These are phyloP conservation scores for Ligustrum vulgare DNA, from an alignment of 257 asterid species.

Conservation along the genomic window DNA sequence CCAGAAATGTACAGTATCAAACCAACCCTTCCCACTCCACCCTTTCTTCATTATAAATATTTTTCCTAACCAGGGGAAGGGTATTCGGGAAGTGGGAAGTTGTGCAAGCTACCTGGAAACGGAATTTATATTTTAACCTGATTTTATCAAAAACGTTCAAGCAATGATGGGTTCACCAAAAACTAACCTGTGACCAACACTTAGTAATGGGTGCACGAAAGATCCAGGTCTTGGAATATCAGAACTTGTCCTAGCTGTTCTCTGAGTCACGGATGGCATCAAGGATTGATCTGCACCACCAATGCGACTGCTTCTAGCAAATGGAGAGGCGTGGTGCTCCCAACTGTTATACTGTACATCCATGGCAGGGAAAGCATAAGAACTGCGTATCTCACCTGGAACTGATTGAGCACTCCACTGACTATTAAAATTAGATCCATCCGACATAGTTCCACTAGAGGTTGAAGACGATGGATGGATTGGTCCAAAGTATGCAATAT, in stretches of 20 bases:
- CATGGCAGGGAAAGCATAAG: slow-evolving; percentile 66
- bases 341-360: slow-evolving; percentile 59
- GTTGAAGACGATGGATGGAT: slow-evolving; percentile 62
- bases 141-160: not conserved
- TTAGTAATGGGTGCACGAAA: slow-evolving; percentile 51
- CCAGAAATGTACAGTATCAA: not conserved
- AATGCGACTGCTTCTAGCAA: slow-evolving; percentile 43
- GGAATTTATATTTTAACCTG: not conserved
- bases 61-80: not conserved
- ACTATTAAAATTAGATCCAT: slow-evolving; percentile 52
- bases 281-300: slow-evolving; percentile 56
- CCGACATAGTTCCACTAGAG: slow-evolving; percentile 50
- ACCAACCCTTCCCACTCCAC: slow-evolving; percentile 1
- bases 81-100: not conserved
- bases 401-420: slow-evolving; percentile 60
- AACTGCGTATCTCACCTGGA: slow-evolving; percentile 51
- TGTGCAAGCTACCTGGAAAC: not conserved
- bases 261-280: slow-evolving; percentile 51
- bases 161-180: not conserved
- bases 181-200: slow-evolving; percentile 62
- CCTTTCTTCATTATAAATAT: not conserved
- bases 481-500: slow-evolving; percentile 66
- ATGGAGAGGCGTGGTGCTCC: slow-evolving; percentile 60
- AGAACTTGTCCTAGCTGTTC: slow-evolving; percentile 52
- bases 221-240: slow-evolving; percentile 68